Evolutionary conservation across 768 basidiomycete genomes (phyloP), one percentile per base, ranked within the genome.

Genomic region (Pholiota conissans): DNA sequence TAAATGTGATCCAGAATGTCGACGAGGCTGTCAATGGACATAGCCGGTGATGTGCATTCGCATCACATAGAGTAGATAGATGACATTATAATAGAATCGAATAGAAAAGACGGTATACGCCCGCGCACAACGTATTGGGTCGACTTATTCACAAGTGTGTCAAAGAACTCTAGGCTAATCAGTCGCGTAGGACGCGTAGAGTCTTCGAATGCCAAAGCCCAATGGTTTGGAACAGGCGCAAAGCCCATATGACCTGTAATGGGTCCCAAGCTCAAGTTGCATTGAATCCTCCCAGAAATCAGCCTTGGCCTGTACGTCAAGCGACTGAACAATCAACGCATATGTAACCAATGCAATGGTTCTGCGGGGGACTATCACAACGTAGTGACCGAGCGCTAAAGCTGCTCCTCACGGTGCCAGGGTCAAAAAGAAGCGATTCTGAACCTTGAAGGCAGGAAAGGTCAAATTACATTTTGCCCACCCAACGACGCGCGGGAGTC

Each of bases 241-340:
- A 10, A 22, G 42, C 40, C 34, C 53, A 46, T 46, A 54, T 54
- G 53, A 54, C 53, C 53, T 46, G 6, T 6, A 13, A 32, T 6
- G 7, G 7, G 6, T 6, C 30, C 30, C 30, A 32, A 13, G 6
- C 6, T 32, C 53, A 46, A 37, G 53, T 46, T 27, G 28, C 32
- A 32, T 32, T 32, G 16, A 27, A 32, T 46, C 37, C 16, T 26
- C 27, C 39, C 37, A 26, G 52, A 54, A 54, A 30, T 29, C 28
- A 26, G 39, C 28, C 37, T 40, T 52, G 39, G 37, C 52, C 24
- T n/a, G 16, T 13, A n/a, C 16, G 26, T 39, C 35, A 39, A 10
- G 52, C 8, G 16, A 50, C 18, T 22, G 30, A n/a, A 34, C 27
- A n/a, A 28, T 39, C 35, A 20, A 24, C 42, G 18, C 6, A 45